Evolutionary conservation across 83 land plant species (phyloP).

Genomic region (Isoetes engelmannii): DNA sequence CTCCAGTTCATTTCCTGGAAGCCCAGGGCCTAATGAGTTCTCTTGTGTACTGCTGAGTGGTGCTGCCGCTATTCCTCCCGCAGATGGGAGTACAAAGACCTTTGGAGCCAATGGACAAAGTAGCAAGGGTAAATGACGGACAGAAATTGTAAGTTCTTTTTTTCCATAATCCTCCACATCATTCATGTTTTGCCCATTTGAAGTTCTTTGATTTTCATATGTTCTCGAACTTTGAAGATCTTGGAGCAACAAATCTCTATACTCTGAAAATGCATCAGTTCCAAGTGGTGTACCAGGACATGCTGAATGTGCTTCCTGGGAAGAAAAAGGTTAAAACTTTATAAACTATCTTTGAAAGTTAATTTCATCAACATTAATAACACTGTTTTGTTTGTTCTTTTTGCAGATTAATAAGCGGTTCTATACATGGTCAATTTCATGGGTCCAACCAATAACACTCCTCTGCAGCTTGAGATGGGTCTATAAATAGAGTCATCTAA

Average conservation of each 20-base stretch:
- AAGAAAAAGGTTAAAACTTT: slow-evolving; percentile 1
- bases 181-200: not conserved
- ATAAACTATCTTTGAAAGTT: too few relatives aligned
- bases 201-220: slow-evolving; percentile 23
- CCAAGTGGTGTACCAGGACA: slow-evolving; percentile 87
- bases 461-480: too few relatives aligned
- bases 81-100: slow-evolving; percentile 80
- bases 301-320: slow-evolving; percentile 73
- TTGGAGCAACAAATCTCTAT: slow-evolving; percentile 64
- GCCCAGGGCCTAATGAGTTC: slow-evolving; percentile 59
- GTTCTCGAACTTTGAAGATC: slow-evolving; percentile 44
- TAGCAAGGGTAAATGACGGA: slow-evolving; percentile 78
- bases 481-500: too few relatives aligned
- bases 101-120: slow-evolving; percentile 68
- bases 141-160: slow-evolving; percentile 15
- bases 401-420: too few relatives aligned
- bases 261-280: slow-evolving; percentile 86
- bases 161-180: not conserved
- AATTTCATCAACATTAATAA: too few relatives aligned
- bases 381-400: too few relatives aligned
- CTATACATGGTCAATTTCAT: too few relatives aligned
- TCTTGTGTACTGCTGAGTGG: slow-evolving; percentile 40
- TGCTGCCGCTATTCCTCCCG: slow-evolving; percentile 61
- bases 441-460: too few relatives aligned
- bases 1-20: slow-evolving; percentile 62